A percentile compares a stretch with the other conserved stretches of the same genome.
phyloP scores from a whole-genome alignment of 371 early-diverging fungal species.

The Parasitella parasitica region DNA sequence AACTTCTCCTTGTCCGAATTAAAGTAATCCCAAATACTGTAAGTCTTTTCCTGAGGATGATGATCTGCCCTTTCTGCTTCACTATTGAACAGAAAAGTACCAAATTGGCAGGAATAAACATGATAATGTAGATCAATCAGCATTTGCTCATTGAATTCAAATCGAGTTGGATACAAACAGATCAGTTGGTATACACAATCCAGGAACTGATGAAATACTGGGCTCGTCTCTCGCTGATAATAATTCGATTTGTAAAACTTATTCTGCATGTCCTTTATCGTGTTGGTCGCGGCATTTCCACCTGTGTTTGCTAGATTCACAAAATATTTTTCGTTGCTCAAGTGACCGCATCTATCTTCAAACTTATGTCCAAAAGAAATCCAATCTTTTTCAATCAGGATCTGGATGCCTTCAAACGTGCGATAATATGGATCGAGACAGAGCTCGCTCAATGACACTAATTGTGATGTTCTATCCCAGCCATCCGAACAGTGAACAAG shows the following conservation, averaged over 20 bases:
- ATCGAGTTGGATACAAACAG: conserved; percentile 83
- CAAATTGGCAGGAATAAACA: conserved; percentile 89
- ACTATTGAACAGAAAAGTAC: conserved; percentile 90
- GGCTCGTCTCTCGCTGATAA: conserved; percentile 81
- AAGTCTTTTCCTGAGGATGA: conserved; percentile 52
- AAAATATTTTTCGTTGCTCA: conserved; percentile 77
- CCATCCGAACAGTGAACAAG: conserved; percentile 99
- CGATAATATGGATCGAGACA: conserved; percentile 96
- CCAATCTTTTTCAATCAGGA: conserved; percentile 96
- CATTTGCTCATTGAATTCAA: conserved; percentile 89
- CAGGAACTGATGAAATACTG: conserved; percentile 94
- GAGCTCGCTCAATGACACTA: conserved; percentile 84
- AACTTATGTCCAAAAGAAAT: conserved; percentile 96
- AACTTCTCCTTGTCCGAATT: conserved; percentile 54
- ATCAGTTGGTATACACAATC: conserved; percentile 93
- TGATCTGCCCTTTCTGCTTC: conserved; percentile 67
- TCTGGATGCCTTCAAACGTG: conserved; percentile 86
- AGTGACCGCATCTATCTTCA: conserved; percentile 87
- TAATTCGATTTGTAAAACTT: conserved; percentile 62
- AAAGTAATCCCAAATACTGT: conserved; percentile 84
- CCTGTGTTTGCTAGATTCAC: conserved; percentile 49
- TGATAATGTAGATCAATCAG: conserved; percentile 81
- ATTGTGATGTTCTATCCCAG: conserved; percentile 97
- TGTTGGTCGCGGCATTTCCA: conserved; percentile 60
- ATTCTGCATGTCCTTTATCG: conserved; percentile 73